A percentile compares a stretch with the other conserved stretches of the same genome.
Evolutionary conservation across 2,329 filamentous ascomycete genomes (phyloP).

Genomic region (Aureobasidium sp.): DNA sequence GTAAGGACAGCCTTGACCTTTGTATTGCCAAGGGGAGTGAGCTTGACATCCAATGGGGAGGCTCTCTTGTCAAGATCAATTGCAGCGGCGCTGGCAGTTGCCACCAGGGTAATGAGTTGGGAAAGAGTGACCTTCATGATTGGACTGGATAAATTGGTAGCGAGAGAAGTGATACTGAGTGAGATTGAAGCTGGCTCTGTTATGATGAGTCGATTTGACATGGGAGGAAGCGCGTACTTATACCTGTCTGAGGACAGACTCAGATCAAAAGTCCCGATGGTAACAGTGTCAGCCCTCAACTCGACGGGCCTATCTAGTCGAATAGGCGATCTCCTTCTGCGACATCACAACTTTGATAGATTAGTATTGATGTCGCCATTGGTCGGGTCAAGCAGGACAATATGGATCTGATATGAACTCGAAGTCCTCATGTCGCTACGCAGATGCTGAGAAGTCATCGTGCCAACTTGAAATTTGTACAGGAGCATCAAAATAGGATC

Average conservation of each 20-base stretch:
- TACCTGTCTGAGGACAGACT: neutral
- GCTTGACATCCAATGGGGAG: slow-evolving; percentile 21
- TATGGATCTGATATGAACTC: too few species aligned
- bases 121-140: slow-evolving; percentile 13
- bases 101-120: slow-evolving; percentile 16
- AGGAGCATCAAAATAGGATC: too few species aligned
- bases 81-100: slow-evolving; percentile 19
- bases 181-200: neutral
- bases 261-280: neutral
- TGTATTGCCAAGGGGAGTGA: slow-evolving; percentile 22
- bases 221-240: neutral
- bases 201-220: neutral
- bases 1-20: slow-evolving; percentile 24
- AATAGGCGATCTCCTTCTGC: too few species aligned
- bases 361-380: too few species aligned
- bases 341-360: too few species aligned
- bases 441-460: neutral
- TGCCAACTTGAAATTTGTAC: too few species aligned
- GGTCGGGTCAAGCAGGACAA: too few species aligned
- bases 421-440: too few species aligned
- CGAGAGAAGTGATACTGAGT: neutral
- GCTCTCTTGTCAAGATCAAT: slow-evolving; percentile 23
- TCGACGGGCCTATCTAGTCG: too few species aligned
- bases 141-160: neutral
- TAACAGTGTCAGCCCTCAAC: too few species aligned